A percentile compares a stretch with the other conserved stretches of the same genome.
Evolutionary conservation across 495 filamentous ascomycete genomes (phyloP).

Genomic region (Penicillium manginii): DNA sequence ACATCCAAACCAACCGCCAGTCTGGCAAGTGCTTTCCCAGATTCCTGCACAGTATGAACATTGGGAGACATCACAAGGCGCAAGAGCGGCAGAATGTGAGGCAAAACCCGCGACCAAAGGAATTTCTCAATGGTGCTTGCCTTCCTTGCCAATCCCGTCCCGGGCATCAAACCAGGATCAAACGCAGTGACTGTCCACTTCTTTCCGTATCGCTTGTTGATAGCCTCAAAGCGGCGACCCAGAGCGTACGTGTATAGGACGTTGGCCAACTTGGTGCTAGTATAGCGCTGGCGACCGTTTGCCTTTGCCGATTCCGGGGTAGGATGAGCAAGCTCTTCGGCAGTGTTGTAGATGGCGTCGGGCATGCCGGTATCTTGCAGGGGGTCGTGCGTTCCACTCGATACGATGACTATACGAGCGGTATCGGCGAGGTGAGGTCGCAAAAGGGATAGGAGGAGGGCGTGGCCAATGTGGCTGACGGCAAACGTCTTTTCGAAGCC

Average conservation of each 20-base stretch:
- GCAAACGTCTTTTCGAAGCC: conserved; percentile 50
- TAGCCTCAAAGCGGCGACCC: conserved; percentile 30
- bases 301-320: conserved; percentile 18
- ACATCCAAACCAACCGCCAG: conserved; percentile 33
- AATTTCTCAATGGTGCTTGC: conserved; percentile 13
- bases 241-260: conserved; percentile 47
- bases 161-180: conserved; percentile 53
- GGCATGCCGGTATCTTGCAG: conserved; percentile 33
- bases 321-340: conserved; percentile 38
- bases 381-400: conserved; percentile 41
- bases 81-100: conserved; percentile 37
- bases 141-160: conserved; percentile 44
- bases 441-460: conserved; percentile 56
- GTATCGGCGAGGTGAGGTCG: conserved; percentile 47
- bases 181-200: conserved; percentile 41
- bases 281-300: conserved; percentile 35
- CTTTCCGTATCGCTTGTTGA: conserved; percentile 17
- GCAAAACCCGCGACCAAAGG: conserved; percentile 39
- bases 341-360: conserved; percentile 31
- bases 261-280: conserved; percentile 31
- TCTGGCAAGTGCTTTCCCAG: conserved; percentile 38
- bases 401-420: conserved; percentile 47
- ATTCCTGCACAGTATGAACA: conserved; percentile 42
- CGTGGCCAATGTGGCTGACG: conserved; percentile 44
- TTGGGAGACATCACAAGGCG: conserved; percentile 31